These are phyloP conservation scores for Pharus latifolius DNA, from an alignment of 176 grass and related monocot species.

Conservation along the genomic window DNA sequence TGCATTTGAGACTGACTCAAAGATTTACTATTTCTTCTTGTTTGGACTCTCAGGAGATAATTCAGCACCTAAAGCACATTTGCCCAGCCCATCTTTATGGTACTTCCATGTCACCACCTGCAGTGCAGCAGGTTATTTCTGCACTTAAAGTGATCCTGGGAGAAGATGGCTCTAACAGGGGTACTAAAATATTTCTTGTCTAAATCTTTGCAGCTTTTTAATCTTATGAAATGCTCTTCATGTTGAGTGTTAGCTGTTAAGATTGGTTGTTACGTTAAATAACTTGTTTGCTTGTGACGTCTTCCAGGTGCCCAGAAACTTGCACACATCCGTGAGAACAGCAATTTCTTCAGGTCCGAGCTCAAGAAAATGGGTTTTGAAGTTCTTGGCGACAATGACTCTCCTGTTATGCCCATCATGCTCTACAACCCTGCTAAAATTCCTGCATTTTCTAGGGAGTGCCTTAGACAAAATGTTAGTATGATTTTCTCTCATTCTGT, in stretches of 20 bases:
- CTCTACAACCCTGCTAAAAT: conserved; percentile 86
- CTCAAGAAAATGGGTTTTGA: conserved; percentile 92
- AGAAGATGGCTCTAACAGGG: conserved; percentile 69
- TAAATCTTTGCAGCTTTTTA: not conserved
- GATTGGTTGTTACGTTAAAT: not conserved
- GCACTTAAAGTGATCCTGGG: conserved; percentile 77
- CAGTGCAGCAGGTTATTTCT: conserved; percentile 81
- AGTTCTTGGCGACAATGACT: conserved; percentile 87
- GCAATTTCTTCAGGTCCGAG: conserved; percentile 87
- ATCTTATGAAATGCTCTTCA: not conserved
- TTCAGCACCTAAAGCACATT: conserved; percentile 65
- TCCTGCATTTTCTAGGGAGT: conserved; percentile 78
- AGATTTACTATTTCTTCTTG: not conserved
- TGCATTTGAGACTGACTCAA: not conserved
- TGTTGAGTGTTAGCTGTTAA: not conserved
- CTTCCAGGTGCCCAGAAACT: conserved; percentile 73
- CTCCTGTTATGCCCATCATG: conserved; percentile 88
- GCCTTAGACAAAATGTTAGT: conserved; percentile 71
- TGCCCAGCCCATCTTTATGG: conserved; percentile 84
- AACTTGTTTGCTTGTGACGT: conserved; percentile 7
- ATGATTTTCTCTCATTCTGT: not conserved
- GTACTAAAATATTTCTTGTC: conserved; percentile 5
- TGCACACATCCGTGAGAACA: conserved; percentile 72
- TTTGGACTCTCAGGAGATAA: conserved; percentile 54
- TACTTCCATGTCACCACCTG: conserved; percentile 83